These are phyloP conservation scores for Symbiodinium natans DNA, from an alignment of 73 alveolate species.

Conservation along the genomic window DNA sequence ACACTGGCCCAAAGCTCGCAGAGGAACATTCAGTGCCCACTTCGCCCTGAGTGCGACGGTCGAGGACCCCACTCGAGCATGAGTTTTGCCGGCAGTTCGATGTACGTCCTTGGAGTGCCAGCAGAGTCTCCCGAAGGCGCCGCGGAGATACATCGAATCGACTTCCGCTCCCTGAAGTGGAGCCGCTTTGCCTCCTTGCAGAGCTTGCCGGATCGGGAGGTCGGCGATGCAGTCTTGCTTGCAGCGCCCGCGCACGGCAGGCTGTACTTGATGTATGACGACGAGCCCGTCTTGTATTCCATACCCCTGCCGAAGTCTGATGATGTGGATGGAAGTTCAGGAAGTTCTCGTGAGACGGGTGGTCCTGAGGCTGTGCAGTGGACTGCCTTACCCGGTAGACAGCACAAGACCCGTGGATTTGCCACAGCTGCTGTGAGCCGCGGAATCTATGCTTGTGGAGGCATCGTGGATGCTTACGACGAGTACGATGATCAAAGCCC, in stretches of 20 bases:
- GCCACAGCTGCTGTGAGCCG: not conserved
- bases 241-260: not conserved
- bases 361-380: not conserved
- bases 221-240: not conserved
- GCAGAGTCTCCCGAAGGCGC: not conserved
- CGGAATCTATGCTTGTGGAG: not conserved
- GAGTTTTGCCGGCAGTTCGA: not conserved
- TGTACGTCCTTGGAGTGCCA: not conserved
- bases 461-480: not conserved
- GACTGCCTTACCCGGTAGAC: not conserved
- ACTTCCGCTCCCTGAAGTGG: not conserved
- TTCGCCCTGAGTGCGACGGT: not conserved
- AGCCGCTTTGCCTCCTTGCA: not conserved
- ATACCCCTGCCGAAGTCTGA: not conserved
- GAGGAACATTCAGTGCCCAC: not conserved
- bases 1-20: not conserved
- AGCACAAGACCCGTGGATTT: not conserved
- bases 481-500: not conserved
- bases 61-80: not conserved
- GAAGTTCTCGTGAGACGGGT: not conserved
- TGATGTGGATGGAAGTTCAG: not conserved
- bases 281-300: not conserved
- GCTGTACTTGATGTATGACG: not conserved
- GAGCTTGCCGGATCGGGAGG: not conserved
- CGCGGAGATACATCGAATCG: not conserved